Evolutionary conservation across 2,329 filamentous ascomycete species (phyloP).

Genomic region (Aspergillus sojae): DNA sequence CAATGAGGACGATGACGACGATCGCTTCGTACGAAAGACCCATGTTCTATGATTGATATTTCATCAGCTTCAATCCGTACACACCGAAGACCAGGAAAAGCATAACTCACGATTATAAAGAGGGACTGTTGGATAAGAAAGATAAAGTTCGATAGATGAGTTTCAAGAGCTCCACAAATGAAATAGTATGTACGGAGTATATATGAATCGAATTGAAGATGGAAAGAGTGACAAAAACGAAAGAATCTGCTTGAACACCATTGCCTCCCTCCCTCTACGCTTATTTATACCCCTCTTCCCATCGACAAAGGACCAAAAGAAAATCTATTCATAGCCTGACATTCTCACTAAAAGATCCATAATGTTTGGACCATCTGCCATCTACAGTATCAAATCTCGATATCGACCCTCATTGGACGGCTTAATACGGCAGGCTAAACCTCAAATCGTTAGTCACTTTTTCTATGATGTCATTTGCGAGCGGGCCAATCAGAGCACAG

Average conservation of each 20-base stretch:
- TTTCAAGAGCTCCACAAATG: neutral
- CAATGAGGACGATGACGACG: conserved; percentile 20
- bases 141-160: neutral
- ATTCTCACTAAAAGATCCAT: neutral
- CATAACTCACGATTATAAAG: neutral
- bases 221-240: neutral
- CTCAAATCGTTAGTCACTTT: neutral
- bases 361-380: neutral
- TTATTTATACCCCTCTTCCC: neutral
- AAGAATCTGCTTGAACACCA: neutral
- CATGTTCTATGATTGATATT: neutral
- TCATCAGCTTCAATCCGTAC: neutral
- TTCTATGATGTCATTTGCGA: conserved; percentile 6
- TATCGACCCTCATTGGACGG: neutral
- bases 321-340: conserved; percentile 1
- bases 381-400: neutral
- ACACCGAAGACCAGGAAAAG: neutral
- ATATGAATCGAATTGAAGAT: neutral
- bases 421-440: neutral
- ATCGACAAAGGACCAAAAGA: neutral
- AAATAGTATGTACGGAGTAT: neutral
- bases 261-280: neutral
- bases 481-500: conserved; percentile 2
- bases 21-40: conserved; percentile 1
- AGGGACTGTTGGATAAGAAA: neutral